Percentiles rank a stretch among this genome's conserved stretches.
These are phyloP conservation scores for Cyberlindnera mississippiensis DNA, from an alignment of 805 yeast species.

Conservation along the genomic window DNA sequence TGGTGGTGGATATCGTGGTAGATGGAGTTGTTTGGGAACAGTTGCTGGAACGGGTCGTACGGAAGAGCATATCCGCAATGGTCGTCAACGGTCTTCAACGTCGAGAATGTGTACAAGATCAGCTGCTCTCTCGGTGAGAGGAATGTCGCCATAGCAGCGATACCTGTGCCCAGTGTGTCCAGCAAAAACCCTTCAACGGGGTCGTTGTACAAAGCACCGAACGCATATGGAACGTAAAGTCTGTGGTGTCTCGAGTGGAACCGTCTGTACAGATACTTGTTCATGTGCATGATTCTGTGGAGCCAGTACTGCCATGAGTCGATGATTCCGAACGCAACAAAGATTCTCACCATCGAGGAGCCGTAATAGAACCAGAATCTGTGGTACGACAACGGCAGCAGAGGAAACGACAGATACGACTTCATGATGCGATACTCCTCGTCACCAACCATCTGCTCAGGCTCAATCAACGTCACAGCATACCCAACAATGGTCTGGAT, in stretches of 20 bases:
- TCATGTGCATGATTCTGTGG: conserved; percentile 85
- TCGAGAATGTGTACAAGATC: conserved; percentile 76
- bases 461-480: conserved; percentile 52
- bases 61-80: conserved; percentile 98
- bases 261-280: conserved; percentile 66
- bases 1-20: conserved; percentile 98
- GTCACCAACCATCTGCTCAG: conserved; percentile 46
- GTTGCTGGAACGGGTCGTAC: conserved; percentile 79
- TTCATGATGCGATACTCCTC: conserved; percentile 46
- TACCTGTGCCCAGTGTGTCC: conserved; percentile 90
- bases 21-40: conserved; percentile 93
- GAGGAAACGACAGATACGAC: conserved; percentile 26
- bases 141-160: conserved; percentile 61
- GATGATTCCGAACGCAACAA: conserved; percentile 64
- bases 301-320: conserved; percentile 96
- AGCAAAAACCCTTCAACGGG: conserved; percentile 90
- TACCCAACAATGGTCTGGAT: conserved; percentile 76
- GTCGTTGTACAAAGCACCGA: conserved; percentile 92
- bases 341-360: conserved; percentile 52
- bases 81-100: conserved; percentile 95
- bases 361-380: conserved; percentile 59
- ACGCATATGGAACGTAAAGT: conserved; percentile 93
- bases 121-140: conserved; percentile 76
- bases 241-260: conserved; percentile 95
- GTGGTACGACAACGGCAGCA: conserved; percentile 45